Conservation (phyloP, 352 stramenopile species). For the Phytophthora palmivora region DNA sequence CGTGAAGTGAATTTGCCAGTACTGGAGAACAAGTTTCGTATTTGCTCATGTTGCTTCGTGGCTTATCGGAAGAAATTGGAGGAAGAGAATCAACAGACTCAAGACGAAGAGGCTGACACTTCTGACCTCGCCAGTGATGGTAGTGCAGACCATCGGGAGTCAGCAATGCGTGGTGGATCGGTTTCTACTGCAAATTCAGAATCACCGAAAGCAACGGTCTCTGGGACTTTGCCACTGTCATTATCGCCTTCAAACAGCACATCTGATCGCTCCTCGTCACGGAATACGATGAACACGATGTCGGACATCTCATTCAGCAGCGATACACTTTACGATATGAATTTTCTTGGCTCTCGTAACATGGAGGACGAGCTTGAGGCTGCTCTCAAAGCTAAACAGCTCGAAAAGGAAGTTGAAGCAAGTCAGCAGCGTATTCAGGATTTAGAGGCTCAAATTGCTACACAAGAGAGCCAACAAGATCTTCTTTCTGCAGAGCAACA, state of each 20-base stretch:
- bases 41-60: constrained; percentile 80
- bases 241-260: constrained; percentile 31
- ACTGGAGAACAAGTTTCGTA: constrained; percentile 66
- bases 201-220: not conserved
- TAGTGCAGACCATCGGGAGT: constrained; percentile 12
- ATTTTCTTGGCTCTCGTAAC: constrained; percentile 32
- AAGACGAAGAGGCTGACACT: constrained; percentile 20
- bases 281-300: constrained; percentile 42
- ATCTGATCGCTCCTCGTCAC: constrained; percentile 46
- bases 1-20: constrained; percentile 67
- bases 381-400: constrained; percentile 55
- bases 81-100: constrained; percentile 15
- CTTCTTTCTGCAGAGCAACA: constrained; percentile 69
- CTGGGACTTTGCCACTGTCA: not conserved
- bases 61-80: constrained; percentile 60
- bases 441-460: constrained; percentile 62
- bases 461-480: constrained; percentile 64
- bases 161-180: constrained; percentile 1
- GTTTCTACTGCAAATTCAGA: not conserved
- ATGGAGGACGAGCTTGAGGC: constrained; percentile 76
- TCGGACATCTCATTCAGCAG: constrained; percentile 46
- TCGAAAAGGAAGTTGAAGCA: constrained; percentile 76
- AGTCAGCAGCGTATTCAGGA: constrained; percentile 66
- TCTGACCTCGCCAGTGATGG: constrained; percentile 13
- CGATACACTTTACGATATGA: constrained; percentile 34